Base-by-base conservation (phyloP, 1,284 basidiomycete genomes). In the Phellopilus nigrolimitatus region DNA sequence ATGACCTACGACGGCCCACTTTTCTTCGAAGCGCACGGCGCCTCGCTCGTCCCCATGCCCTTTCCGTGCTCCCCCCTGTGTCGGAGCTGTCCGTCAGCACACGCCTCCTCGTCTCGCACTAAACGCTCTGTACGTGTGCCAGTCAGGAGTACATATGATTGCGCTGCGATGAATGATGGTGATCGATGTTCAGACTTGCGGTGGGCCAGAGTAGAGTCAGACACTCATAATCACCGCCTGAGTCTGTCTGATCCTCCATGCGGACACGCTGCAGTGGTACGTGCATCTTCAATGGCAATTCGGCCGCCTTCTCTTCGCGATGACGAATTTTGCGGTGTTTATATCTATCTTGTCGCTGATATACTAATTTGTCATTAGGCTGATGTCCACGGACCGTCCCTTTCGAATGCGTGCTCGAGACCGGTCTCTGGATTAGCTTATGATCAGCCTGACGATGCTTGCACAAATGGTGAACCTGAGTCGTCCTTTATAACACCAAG, bases 261-360 rank as follows among this genome's bases (percentile, higher is more conserved):
- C 41, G 27, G 47, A 41, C 28, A 41, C 39, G 47, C 28, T 49
- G 42, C 36, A 28, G 27, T 44, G 51, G 47, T 53, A 24, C 34
- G 47, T 8, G 39, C 33, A 21, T 31, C 46, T 39, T 28, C 31
- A 44, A 22, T 15, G 25, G 27, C 33, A 21, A 45, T 49, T 53
- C 27, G 28, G 33, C 19, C 46, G 13, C 27, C 10, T n/a, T 27
- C 24, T 7, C 10, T 41, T 41, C 22, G 8, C 39, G 39, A 22
- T 24, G 39, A 22, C 12, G 39, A 27, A 27, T 12, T 24, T 7
- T 37, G 36, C 31, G 15, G 15, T 37, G 30, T 2, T 19, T 45
- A 22, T 43, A 27, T 13, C 13, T 5, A 28, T 28, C 4, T 28
- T 28, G 15, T 13, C 17, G 41, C 31, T 51, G 42, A 45, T 28